Evolutionary conservation across 305 asterid species (phyloP).

Genomic region (Solanum hybrid): DNA sequence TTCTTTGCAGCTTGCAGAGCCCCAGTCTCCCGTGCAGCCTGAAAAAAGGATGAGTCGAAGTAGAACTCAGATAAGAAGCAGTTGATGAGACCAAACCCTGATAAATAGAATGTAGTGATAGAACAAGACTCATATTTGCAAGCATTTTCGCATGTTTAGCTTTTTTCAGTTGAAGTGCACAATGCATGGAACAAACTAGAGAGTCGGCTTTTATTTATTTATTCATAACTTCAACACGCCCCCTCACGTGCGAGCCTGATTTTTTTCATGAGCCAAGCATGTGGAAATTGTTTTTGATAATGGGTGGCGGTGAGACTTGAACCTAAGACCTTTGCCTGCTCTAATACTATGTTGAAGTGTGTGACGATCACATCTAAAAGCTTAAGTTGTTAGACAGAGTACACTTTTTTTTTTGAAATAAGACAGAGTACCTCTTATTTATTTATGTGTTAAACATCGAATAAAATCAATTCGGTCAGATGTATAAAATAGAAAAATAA

Average conservation of each 20-base stretch:
- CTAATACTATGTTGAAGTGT: neutral
- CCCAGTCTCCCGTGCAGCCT: constrained; percentile 99
- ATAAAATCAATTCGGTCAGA: neutral
- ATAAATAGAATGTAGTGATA: neutral
- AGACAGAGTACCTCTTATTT: neutral
- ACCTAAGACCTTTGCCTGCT: neutral
- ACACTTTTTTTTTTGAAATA: neutral
- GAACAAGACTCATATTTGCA: neutral
- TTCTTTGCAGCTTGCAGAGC: constrained; percentile 99
- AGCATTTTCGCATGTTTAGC: neutral
- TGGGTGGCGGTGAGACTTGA: neutral
- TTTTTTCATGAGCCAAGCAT: neutral
- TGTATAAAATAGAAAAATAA: neutral
- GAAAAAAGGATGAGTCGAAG: neutral
- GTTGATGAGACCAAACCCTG: neutral
- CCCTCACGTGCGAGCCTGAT: neutral
- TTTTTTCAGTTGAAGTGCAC: neutral
- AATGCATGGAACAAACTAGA: neutral
- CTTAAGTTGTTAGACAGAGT: neutral
- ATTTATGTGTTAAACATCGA: neutral
- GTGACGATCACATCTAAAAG: neutral
- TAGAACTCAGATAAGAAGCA: neutral
- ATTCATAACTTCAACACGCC: neutral
- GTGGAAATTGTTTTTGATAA: neutral
- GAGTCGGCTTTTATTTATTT: neutral